phyloP scores from a whole-genome alignment of 2,329 filamentous ascomycete genomes.

The Curvularia spicifera region DNA sequence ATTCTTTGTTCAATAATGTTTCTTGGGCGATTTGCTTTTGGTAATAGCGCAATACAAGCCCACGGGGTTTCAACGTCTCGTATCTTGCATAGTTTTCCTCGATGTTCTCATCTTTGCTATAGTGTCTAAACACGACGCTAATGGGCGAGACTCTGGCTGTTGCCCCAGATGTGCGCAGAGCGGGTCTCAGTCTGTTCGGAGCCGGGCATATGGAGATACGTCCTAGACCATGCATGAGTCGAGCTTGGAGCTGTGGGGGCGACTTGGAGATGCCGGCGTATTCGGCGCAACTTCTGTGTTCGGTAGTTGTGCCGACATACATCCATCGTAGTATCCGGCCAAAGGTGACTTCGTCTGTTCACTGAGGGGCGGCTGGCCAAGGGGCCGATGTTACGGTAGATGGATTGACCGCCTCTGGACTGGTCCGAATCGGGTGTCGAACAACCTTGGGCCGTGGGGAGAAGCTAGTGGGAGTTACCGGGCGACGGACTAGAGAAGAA shows the following conservation, averaged over 20 bases:
- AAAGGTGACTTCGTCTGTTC: not conserved
- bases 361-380: not conserved
- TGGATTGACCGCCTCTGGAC: not conserved
- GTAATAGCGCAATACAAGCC: not conserved
- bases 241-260: not conserved
- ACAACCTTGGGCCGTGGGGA: not conserved
- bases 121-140: not conserved
- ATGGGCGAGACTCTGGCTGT: not conserved
- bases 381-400: not conserved
- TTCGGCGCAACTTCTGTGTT: constrained; percentile 1
- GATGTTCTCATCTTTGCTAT: not conserved
- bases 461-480: not conserved
- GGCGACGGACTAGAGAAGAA: not conserved
- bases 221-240: not conserved
- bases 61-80: not conserved
- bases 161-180: not conserved
- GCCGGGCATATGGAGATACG: not conserved
- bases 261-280: not conserved
- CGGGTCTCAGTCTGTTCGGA: not conserved
- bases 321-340: not conserved
- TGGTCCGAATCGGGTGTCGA: not conserved
- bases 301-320: not conserved
- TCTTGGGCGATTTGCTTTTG: not conserved
- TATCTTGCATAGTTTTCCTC: not conserved
- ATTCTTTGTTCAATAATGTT: not conserved